Percentiles rank a stretch among this genome's conserved stretches.
Evolutionary conservation across 495 filamentous ascomycete genomes (phyloP).

Genomic region (Xylaria flabelliformis): DNA sequence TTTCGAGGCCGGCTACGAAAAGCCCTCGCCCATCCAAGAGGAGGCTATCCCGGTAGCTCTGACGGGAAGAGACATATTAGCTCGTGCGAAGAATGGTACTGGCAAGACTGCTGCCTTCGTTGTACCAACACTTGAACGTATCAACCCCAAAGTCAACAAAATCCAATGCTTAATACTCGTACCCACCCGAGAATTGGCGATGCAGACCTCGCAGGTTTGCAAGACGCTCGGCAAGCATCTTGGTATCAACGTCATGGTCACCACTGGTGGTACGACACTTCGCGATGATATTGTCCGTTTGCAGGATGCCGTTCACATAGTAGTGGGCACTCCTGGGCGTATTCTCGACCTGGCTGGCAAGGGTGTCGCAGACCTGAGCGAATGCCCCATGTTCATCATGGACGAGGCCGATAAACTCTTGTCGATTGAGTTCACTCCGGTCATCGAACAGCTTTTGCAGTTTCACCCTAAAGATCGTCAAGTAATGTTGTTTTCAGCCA

Average conservation of each 20-base stretch:
- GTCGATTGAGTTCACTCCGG: constrained; percentile 93
- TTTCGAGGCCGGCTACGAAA: constrained; percentile 98
- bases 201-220: constrained; percentile 98
- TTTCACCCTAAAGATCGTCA: constrained; percentile 96
- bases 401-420: constrained; percentile 98
- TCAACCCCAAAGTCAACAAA: constrained; percentile 94
- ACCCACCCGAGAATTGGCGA: constrained; percentile 94
- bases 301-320: constrained; percentile 92
- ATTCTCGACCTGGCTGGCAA: constrained; percentile 96
- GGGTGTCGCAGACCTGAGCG: constrained; percentile 92
- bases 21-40: constrained; percentile 98
- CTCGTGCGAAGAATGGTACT: constrained; percentile 96
- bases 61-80: constrained; percentile 92
- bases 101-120: constrained; percentile 98
- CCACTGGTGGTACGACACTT: constrained; percentile 90
- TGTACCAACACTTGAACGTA: constrained; percentile 91
- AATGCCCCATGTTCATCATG: constrained; percentile 98
- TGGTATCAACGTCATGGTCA: constrained; percentile 98
- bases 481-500: constrained; percentile 98
- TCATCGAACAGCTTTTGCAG: constrained; percentile 91
- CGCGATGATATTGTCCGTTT: constrained; percentile 97
- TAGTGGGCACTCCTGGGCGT: constrained; percentile 95
- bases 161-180: constrained; percentile 96
- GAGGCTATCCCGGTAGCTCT: constrained; percentile 96
- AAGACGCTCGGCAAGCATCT: constrained; percentile 97